phyloP scores from a whole-genome alignment of 2,329 filamentous ascomycete species.

The Esteya vermicola region DNA sequence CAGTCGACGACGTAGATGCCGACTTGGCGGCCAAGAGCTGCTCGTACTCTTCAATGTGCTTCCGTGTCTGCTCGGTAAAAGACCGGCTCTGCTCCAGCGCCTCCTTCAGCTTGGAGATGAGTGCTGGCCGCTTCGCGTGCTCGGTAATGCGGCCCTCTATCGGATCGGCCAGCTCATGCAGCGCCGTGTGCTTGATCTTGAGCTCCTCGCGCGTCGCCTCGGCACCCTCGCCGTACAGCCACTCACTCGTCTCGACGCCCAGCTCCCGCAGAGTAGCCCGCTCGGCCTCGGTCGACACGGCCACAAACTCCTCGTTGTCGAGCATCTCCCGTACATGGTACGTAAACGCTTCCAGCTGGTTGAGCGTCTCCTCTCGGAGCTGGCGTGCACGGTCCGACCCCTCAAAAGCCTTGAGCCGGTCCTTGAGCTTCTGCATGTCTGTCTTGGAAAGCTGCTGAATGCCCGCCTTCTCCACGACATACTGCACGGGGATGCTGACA shows the following conservation, averaged over 20 bases:
- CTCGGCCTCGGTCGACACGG: conserved; percentile 54
- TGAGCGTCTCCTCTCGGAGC: conserved; percentile 72
- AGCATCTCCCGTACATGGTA: conserved; percentile 79
- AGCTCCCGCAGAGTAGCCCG: conserved; percentile 53
- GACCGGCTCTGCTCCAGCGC: conserved; percentile 56
- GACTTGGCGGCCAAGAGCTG: conserved; percentile 39
- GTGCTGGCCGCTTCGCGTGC: conserved; percentile 52
- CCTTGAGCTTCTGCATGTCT: conserved; percentile 39
- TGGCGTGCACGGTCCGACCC: conserved; percentile 66
- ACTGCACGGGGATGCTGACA: conserved; percentile 37
- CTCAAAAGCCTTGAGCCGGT: conserved; percentile 73
- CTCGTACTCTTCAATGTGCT: conserved; percentile 56
- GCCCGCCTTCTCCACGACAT: conserved; percentile 34
- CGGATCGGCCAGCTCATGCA: conserved; percentile 66
- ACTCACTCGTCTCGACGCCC: conserved; percentile 61
- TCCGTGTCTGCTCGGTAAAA: conserved; percentile 56
- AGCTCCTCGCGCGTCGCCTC: conserved; percentile 64
- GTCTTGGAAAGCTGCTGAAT: conserved; percentile 32
- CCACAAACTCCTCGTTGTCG: conserved; percentile 60
- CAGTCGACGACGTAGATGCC: conserved; percentile 30
- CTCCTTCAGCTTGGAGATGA: conserved; percentile 52
- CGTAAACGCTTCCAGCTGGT: conserved; percentile 85
- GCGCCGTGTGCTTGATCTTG: conserved; percentile 58
- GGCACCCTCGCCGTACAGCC: conserved; percentile 77
- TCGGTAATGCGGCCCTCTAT: conserved; percentile 66